Evolutionary conservation across 2,329 filamentous ascomycete species (phyloP).

Genomic region (Epichloe brachyelytri): DNA sequence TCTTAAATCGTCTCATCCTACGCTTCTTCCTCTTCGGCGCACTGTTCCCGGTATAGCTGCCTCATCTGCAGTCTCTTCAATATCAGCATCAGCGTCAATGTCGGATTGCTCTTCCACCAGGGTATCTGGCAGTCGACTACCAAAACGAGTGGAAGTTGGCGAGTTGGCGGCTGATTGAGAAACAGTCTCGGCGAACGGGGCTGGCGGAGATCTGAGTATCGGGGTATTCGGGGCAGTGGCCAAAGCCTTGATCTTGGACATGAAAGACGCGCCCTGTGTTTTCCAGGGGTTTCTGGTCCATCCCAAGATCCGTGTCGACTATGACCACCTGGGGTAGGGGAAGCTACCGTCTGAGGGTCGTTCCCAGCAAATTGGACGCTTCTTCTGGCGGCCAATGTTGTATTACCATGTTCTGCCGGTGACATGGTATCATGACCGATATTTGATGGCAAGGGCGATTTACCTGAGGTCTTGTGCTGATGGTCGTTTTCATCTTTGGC

Average conservation of each 20-base stretch:
- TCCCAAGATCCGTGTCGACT: constrained; percentile 54
- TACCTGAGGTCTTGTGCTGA: neutral
- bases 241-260: constrained; percentile 67
- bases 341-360: constrained; percentile 32
- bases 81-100: constrained; percentile 22
- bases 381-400: constrained; percentile 20
- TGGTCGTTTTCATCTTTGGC: neutral
- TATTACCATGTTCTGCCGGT: neutral
- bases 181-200: constrained; percentile 19
- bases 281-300: constrained; percentile 46
- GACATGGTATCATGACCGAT: neutral
- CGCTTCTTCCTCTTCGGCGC: constrained; percentile 41
- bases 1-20: constrained; percentile 46
- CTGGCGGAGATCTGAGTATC: constrained; percentile 28
- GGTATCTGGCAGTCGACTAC: constrained; percentile 38
- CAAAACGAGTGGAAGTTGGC: constrained; percentile 30
- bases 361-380: constrained; percentile 66
- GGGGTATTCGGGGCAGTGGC: constrained; percentile 40
- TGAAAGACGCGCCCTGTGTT: constrained; percentile 54
- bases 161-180: constrained; percentile 32
- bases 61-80: constrained; percentile 64
- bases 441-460: neutral
- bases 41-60: constrained; percentile 27
- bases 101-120: constrained; percentile 36
- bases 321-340: constrained; percentile 28